These are phyloP conservation scores for Leptographium radiaticola DNA, from an alignment of 2,329 filamentous ascomycete species.

Conservation along the genomic window DNA sequence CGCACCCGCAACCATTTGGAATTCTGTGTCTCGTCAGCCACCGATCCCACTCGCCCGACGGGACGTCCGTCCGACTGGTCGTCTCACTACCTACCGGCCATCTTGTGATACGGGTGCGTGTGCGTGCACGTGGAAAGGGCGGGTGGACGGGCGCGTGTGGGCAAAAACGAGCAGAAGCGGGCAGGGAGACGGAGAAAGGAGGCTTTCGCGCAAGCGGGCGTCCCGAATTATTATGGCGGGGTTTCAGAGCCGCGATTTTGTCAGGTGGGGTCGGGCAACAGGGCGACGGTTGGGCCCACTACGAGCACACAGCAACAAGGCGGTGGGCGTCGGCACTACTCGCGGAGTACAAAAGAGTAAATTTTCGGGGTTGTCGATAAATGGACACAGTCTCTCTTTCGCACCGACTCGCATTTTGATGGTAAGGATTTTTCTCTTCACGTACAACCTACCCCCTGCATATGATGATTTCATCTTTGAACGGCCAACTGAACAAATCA, in stretches of 20 bases:
- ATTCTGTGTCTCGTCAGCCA: not conserved
- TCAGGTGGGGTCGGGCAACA: not conserved
- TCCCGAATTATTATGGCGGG: not conserved
- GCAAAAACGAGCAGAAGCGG: not conserved
- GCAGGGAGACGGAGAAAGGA: not conserved
- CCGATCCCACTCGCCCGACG: not conserved
- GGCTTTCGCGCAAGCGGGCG: too few species aligned
- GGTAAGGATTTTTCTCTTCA: too few species aligned
- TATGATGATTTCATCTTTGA: constrained; percentile 47
- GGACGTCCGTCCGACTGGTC: not conserved
- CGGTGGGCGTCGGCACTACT: too few species aligned
- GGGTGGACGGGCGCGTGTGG: too few species aligned
- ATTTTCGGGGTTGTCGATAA: too few species aligned
- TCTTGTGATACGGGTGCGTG: not conserved
- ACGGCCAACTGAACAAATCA: constrained; percentile 50
- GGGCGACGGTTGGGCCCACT: too few species aligned
- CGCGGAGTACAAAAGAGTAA: too few species aligned
- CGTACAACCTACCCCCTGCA: too few species aligned
- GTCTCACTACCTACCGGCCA: not conserved
- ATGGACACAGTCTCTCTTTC: too few species aligned
- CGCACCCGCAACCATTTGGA: constrained; percentile 9
- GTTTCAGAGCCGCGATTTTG: not conserved
- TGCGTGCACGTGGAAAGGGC: not conserved
- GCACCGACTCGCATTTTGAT: not conserved
- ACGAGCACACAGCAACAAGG: too few species aligned